A percentile compares a stretch with the other conserved stretches of the same genome.
phyloP scores from a whole-genome alignment of 2,329 filamentous ascomycete species.

The Truncatella angustata region DNA sequence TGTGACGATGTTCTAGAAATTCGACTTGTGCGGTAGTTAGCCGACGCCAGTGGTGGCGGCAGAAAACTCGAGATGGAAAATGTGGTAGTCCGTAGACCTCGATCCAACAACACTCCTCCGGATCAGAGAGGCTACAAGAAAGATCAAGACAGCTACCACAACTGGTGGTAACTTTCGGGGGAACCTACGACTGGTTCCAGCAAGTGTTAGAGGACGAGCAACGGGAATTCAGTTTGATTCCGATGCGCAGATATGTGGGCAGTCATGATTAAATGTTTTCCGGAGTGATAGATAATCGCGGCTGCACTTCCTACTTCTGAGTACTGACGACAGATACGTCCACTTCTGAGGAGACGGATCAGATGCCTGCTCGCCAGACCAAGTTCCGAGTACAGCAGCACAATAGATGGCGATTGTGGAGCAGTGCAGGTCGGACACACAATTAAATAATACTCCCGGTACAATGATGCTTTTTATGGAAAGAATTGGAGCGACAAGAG shows the following conservation, averaged over 20 bases:
- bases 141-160: neutral
- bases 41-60: neutral
- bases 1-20: neutral
- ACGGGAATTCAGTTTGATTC: slow-evolving; percentile 22
- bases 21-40: neutral
- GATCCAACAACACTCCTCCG: too few species aligned
- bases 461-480: neutral
- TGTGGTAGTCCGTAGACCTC: too few species aligned
- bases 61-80: neutral
- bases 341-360: neutral
- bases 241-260: slow-evolving; percentile 20
- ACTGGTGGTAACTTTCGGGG: slow-evolving; percentile 11
- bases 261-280: slow-evolving; percentile 25
- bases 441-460: neutral
- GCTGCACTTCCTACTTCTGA: neutral
- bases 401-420: neutral
- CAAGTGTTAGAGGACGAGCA: slow-evolving; percentile 31
- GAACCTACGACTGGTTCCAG: slow-evolving; percentile 32
- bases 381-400: too few species aligned
- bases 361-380: slow-evolving; percentile 1
- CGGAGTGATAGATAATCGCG: neutral
- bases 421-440: neutral
- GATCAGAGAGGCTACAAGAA: neutral
- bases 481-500: neutral
- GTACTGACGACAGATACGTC: slow-evolving; percentile 6